phyloP scores from a whole-genome alignment of 1,284 basidiomycete species.

The Microbotryomycetes sp. region DNA sequence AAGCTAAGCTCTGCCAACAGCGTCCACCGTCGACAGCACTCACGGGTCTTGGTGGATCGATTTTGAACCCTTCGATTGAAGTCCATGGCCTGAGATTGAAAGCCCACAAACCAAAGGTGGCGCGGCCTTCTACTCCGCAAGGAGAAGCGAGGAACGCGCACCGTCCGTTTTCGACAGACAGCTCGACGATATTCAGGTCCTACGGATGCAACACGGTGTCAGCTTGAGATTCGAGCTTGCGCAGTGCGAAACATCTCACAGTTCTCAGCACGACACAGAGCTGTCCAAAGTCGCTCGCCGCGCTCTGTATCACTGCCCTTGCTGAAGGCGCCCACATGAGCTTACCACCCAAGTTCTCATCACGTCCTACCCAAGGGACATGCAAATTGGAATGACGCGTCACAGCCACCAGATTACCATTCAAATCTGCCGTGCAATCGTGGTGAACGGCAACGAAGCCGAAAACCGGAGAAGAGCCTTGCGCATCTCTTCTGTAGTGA shows the following conservation, averaged over 20 bases:
- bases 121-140: too few relatives aligned
- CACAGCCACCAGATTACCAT: neutral
- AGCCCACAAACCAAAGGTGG: conserved; percentile 5
- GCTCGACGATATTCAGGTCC: neutral
- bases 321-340: neutral
- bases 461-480: too few relatives aligned
- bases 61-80: conserved; percentile 1
- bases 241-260: too few relatives aligned
- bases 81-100: conserved; percentile 4
- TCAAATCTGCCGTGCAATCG: neutral
- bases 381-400: neutral
- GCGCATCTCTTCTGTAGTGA: neutral
- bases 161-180: conserved; percentile 25
- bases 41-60: conserved; percentile 9
- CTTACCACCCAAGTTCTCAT: neutral
- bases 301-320: neutral
- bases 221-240: neutral
- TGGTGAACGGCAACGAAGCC: neutral
- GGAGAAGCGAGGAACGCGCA: conserved; percentile 3
- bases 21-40: neutral
- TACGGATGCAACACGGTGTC: neutral
- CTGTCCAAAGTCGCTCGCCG: neutral
- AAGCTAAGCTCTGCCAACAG: too few relatives aligned
- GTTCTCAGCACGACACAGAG: neutral
- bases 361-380: neutral